Percentiles rank a stretch among this genome's conserved stretches.
Evolutionary conservation across 345 rosid genomes (phyloP).

Genomic region (Stellera chamaejasme): DNA sequence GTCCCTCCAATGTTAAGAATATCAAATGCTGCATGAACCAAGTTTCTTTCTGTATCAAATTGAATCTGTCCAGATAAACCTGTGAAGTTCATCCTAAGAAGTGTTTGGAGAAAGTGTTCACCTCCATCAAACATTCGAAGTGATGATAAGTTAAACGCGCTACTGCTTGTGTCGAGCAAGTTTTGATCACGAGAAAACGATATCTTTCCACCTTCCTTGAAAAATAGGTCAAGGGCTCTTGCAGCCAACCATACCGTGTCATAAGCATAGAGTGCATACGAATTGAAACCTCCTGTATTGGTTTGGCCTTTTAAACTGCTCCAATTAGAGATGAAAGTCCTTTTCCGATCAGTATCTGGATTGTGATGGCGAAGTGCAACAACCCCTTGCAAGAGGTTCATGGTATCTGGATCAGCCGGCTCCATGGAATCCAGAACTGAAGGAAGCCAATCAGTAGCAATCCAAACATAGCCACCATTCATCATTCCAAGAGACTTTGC

Average conservation of each 20-base stretch:
- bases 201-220: conserved; percentile 48
- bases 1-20: conserved; percentile 64
- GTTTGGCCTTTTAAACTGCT: conserved; percentile 33
- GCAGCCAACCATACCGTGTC: conserved; percentile 95
- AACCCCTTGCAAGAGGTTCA: conserved; percentile 81
- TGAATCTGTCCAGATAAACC: conserved; percentile 61
- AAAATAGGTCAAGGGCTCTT: conserved; percentile 55
- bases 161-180: conserved; percentile 34
- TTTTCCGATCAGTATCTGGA: conserved; percentile 53
- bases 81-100: conserved; percentile 54
- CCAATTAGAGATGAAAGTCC: conserved; percentile 44
- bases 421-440: conserved; percentile 58
- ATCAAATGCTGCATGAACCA: conserved; percentile 64
- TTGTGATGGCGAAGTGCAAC: conserved; percentile 76
- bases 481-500: conserved; percentile 75
- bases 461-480: conserved; percentile 77
- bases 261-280: conserved; percentile 81
- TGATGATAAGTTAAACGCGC: conserved; percentile 41
- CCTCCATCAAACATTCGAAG: conserved; percentile 72
- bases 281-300: conserved; percentile 39
- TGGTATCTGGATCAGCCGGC: conserved; percentile 26
- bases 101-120: conserved; percentile 44
- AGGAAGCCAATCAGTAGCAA: conserved; percentile 92
- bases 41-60: conserved; percentile 49
- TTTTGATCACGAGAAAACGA: conserved; percentile 64